A percentile compares a stretch with the other conserved stretches of the same genome.
phyloP scores from a whole-genome alignment of 257 asterid genomes.

The Apocynum venetum region DNA sequence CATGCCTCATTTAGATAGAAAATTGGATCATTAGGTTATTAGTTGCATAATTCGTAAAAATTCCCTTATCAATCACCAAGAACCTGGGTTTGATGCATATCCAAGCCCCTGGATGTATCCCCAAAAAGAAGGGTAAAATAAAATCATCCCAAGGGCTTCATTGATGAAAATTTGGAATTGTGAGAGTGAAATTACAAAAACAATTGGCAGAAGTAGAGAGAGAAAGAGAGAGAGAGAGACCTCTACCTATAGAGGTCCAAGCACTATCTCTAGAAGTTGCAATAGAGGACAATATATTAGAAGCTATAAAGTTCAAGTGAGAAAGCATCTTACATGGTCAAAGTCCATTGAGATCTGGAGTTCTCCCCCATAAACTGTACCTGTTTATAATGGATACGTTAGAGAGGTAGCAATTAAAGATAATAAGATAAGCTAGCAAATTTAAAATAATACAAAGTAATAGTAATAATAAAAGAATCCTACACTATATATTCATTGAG shows the following conservation, averaged over 20 bases:
- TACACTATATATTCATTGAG: too few species aligned
- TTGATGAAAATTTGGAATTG: neutral
- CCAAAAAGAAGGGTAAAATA: neutral
- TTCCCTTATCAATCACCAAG: neutral
- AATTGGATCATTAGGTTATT: neutral
- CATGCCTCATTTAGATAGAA: neutral
- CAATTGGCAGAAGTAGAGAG: neutral
- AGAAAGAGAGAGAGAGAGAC: neutral
- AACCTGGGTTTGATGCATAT: neutral
- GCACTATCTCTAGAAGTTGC: neutral
- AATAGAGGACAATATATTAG: neutral
- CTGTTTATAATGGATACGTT: conserved; percentile 17
- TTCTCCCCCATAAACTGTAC: conserved; percentile 49
- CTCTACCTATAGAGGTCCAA: neutral
- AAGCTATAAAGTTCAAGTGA: neutral
- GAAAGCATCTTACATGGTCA: conserved; percentile 37
- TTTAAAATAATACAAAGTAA: neutral
- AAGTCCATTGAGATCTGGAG: conserved; percentile 48
- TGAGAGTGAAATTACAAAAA: neutral
- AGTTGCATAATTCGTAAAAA: neutral
- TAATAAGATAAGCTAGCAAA: neutral
- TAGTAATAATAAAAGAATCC: too few species aligned
- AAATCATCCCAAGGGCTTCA: neutral
- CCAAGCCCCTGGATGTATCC: neutral
- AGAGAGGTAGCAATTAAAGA: neutral